Conservation (phyloP, 2,329 filamentous ascomycete species). For the Scorias spongiosa region DNA sequence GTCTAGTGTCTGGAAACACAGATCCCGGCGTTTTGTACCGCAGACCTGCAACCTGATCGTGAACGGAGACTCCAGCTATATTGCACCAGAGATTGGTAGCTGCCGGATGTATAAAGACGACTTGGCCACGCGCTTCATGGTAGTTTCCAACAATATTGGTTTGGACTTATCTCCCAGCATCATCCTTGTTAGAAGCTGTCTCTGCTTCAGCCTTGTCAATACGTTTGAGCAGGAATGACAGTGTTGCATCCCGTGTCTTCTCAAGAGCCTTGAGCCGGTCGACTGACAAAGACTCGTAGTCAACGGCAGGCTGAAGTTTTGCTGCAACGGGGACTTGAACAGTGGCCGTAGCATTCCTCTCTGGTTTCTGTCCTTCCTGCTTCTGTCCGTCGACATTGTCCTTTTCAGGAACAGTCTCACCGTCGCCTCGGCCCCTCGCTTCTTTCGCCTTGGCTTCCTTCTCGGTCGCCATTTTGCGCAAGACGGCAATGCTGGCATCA, state of each 20-base stretch:
- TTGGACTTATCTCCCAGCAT: no score
- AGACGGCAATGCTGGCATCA: slow-evolving; percentile 32
- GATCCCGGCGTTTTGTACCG: no score
- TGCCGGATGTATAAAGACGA: no score
- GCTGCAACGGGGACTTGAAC: slow-evolving; percentile 2
- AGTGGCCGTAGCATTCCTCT: slow-evolving; percentile 1
- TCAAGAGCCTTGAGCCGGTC: slow-evolving; percentile 27
- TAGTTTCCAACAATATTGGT: no score
- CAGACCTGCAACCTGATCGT: no score
- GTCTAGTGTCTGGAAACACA: no score
- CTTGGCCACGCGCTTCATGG: no score
- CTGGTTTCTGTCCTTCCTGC: background rate
- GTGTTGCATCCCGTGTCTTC: slow-evolving; percentile 37
- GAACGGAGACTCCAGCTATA: no score
- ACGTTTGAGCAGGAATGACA: slow-evolving; percentile 36
- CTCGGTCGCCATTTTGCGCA: slow-evolving; percentile 31
- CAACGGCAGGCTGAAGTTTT: slow-evolving; percentile 12
- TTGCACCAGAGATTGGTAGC: no score
- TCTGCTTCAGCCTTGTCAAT: slow-evolving; percentile 35
- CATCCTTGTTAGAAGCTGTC: background rate
- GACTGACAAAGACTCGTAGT: slow-evolving; percentile 29
- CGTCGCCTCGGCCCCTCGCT: slow-evolving; percentile 1
- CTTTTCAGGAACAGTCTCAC: slow-evolving; percentile 1
- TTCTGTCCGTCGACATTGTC: slow-evolving; percentile 1
- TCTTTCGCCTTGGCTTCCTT: slow-evolving; percentile 26